Base-by-base conservation (phyloP, 1,284 basidiomycete species). In the Cutaneotrichosporon mucoides region DNA sequence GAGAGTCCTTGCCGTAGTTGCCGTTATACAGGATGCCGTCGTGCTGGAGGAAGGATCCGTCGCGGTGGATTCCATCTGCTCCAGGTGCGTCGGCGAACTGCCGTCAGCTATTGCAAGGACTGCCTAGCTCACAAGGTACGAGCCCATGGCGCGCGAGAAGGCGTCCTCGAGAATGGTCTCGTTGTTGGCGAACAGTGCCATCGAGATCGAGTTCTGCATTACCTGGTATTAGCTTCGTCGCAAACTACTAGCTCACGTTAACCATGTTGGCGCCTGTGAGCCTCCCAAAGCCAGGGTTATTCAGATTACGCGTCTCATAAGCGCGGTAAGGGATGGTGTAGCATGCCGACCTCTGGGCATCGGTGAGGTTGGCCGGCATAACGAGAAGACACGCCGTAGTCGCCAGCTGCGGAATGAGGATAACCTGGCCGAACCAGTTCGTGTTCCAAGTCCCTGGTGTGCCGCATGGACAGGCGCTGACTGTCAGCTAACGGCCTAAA, bases 371-470 rank as follows among this genome's bases (percentile, higher is more conserved):
- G 5, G 77, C 76, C 13, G 77, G 72, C 47, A 81, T 77, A 51
- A 88, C 75, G 8, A 88, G 73, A 6, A 87, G 73, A 67, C 86
- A 88, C 2, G 81, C 77, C 69, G 85, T 80, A 13, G 80, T 81
- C 37, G 83, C 83, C 40, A 83, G 76, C 56, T 77, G 76, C 1
- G 86, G 86, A 15, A 86, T 82, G 16, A 83, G 79, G 40, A 87
- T 85, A 35, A 86, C 79, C 82, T 86, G 42, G 6, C 81, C 83
- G 68, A 82, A 86, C 87, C 87, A 88, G 69, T 88, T 88, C 56
- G 82, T 82, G 66, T 87, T 87, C 85, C 84, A 85, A 8, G 81
- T 58, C 64, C 85, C 85, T 1, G 83, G 79, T 0, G 66, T 67
- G 2, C 60, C 62, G 37, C 69, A 71, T 2, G 66, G 66, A 38